Conservation (phyloP, 2,329 filamentous ascomycete genomes). For the Coleophoma eucalyptorum region DNA sequence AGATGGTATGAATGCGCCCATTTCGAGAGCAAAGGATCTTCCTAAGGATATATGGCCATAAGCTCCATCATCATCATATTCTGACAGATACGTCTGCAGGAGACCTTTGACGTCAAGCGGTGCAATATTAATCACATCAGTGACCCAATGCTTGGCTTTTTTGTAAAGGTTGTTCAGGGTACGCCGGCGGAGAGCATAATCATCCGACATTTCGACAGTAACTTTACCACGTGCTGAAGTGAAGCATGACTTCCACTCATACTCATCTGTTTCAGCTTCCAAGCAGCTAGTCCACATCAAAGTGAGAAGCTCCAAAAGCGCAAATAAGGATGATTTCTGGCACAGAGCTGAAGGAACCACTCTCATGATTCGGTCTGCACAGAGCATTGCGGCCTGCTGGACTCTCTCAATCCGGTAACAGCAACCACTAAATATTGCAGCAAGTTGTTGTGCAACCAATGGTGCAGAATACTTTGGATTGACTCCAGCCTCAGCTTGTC, state of each 20-base stretch:
- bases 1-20: constrained; percentile 80
- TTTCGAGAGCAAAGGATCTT: constrained; percentile 88
- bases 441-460: constrained; percentile 85
- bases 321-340: constrained; percentile 86
- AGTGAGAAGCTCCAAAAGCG: constrained; percentile 84
- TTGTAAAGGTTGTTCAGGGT: constrained; percentile 77
- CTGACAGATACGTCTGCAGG: constrained; percentile 92
- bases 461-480: constrained; percentile 83
- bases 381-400: constrained; percentile 78
- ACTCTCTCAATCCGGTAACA: constrained; percentile 92
- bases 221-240: constrained; percentile 74
- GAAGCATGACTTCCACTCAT: constrained; percentile 80
- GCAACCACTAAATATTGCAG: constrained; percentile 79
- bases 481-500: constrained; percentile 66
- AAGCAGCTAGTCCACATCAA: constrained; percentile 95
- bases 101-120: constrained; percentile 93
- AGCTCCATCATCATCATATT: constrained; percentile 85
- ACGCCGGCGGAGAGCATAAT: constrained; percentile 75
- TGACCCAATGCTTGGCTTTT: constrained; percentile 77
- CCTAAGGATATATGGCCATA: constrained; percentile 92
- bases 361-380: constrained; percentile 80
- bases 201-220: constrained; percentile 86
- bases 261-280: constrained; percentile 91
- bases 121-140: constrained; percentile 74
- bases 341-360: constrained; percentile 88